A percentile compares a stretch with the other conserved stretches of the same genome.
phyloP scores from a whole-genome alignment of 2,329 filamentous ascomycete genomes.

The Fusarium sp. region DNA sequence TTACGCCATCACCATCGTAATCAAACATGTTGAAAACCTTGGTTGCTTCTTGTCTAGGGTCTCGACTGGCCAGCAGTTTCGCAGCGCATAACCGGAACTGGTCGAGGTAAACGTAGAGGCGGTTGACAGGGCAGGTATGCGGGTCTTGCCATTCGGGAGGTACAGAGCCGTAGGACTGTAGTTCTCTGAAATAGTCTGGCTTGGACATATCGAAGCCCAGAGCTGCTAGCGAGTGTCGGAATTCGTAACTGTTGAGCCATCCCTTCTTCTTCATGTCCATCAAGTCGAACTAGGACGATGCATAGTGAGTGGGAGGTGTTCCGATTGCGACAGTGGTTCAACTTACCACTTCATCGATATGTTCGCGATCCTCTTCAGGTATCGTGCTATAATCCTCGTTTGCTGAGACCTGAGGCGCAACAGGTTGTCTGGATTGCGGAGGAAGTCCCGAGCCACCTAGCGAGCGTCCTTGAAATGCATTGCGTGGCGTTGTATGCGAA shows the following conservation, averaged over 20 bases:
- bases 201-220: conserved; percentile 94
- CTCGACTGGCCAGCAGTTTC: conserved; percentile 81
- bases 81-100: conserved; percentile 79
- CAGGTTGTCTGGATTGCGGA: conserved; percentile 50
- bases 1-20: conserved; percentile 89
- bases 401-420: conserved; percentile 51
- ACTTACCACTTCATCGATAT: conserved; percentile 92
- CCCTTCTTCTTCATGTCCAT: conserved; percentile 98
- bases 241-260: conserved; percentile 96
- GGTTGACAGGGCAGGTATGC: conserved; percentile 58
- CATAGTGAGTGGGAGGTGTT: conserved; percentile 31
- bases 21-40: conserved; percentile 95
- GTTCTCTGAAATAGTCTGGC: conserved; percentile 81
- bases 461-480: conserved; percentile 52
- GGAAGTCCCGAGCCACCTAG: conserved; percentile 50
- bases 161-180: conserved; percentile 83
- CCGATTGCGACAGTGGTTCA: neutral
- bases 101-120: conserved; percentile 63
- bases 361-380: conserved; percentile 89
- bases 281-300: conserved; percentile 77
- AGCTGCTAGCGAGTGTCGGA: conserved; percentile 95
- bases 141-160: conserved; percentile 67
- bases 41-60: conserved; percentile 90
- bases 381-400: conserved; percentile 62
- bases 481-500: conserved; percentile 54